Evolutionary conservation across 163 green algal genomes (phyloP).

Genomic region (Botryococcus braunii): DNA sequence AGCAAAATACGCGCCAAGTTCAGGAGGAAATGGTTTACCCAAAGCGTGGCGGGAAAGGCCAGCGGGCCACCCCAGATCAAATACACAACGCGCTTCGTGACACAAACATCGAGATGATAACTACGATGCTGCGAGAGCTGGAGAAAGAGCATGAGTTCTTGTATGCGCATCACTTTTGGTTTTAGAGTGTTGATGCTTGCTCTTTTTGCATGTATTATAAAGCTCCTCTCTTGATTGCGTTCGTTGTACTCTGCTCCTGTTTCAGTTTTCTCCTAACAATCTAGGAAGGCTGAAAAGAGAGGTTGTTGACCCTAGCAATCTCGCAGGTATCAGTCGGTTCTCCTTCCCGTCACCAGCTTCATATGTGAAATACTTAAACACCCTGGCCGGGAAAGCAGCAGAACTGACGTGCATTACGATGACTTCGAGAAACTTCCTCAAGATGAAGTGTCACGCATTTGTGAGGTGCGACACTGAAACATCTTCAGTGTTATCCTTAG

Average conservation of each 20-base stretch:
- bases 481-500: too few species aligned
- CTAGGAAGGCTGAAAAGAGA: too few species aligned
- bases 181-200: too few species aligned
- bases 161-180: conserved; percentile 15
- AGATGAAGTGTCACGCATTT: conserved; percentile 58
- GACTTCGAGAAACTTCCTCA: conserved; percentile 48
- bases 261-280: too few species aligned
- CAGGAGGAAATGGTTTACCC: conserved; percentile 18
- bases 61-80: conserved; percentile 11
- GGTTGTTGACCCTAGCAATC: too few species aligned
- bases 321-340: conserved; percentile 30
- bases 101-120: conserved; percentile 65
- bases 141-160: conserved; percentile 67
- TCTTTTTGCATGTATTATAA: conserved; percentile 8
- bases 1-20: conserved; percentile 25
- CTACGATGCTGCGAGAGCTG: conserved; percentile 57
- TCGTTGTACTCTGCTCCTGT: too few species aligned
- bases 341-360: conserved; percentile 56
- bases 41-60: conserved; percentile 8
- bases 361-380: conserved; percentile 59
- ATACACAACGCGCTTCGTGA: conserved; percentile 31
- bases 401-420: conserved; percentile 39
- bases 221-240: background rate
- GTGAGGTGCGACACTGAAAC: conserved; percentile 62
- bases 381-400: conserved; percentile 36